Percentiles rank a stretch among this genome's conserved stretches.
phyloP scores from a whole-genome alignment of 768 basidiomycete genomes.

The Lactarius tabidus region DNA sequence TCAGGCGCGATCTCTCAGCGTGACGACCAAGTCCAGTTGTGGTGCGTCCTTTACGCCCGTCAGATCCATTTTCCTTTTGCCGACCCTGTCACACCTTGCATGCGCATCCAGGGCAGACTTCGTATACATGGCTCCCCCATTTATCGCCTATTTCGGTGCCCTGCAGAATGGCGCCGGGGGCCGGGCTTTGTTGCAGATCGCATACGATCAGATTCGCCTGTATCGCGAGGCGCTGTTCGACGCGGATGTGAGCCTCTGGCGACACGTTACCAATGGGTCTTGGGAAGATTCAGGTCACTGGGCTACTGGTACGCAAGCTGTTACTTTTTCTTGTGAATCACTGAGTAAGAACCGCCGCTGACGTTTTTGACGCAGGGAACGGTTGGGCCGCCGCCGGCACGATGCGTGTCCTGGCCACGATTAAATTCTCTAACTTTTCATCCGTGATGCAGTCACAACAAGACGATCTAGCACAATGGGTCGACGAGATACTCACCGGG shows the following conservation, averaged over 20 bases:
- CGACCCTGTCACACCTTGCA: neutral
- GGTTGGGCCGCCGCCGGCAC: conserved; percentile 71
- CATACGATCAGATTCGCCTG: conserved; percentile 53
- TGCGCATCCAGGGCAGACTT: conserved; percentile 47
- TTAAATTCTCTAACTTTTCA: conserved; percentile 43
- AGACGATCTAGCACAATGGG: conserved; percentile 47
- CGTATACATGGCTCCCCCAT: conserved; percentile 60
- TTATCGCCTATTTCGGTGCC: conserved; percentile 62
- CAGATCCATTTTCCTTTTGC: neutral
- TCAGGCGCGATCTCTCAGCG: conserved; percentile 61
- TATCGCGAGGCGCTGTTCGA: conserved; percentile 54
- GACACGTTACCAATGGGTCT: conserved; percentile 48
- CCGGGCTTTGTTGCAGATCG: conserved; percentile 39
- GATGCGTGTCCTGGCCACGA: conserved; percentile 53
- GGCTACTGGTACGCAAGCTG: conserved; percentile 44
- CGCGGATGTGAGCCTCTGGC: conserved; percentile 45
- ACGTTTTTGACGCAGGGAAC: conserved; percentile 40
- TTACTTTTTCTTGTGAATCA: neutral
- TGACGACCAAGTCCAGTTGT: conserved; percentile 48
- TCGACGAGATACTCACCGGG: conserved; percentile 46
- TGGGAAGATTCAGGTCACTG: conserved; percentile 49
- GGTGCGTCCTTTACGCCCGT: conserved; percentile 34
- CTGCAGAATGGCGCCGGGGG: conserved; percentile 38
- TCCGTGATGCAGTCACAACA: conserved; percentile 38
- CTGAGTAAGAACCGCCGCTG: neutral